phyloP scores from a whole-genome alignment of 1,284 basidiomycete genomes.

The Schizophyllum amplum region DNA sequence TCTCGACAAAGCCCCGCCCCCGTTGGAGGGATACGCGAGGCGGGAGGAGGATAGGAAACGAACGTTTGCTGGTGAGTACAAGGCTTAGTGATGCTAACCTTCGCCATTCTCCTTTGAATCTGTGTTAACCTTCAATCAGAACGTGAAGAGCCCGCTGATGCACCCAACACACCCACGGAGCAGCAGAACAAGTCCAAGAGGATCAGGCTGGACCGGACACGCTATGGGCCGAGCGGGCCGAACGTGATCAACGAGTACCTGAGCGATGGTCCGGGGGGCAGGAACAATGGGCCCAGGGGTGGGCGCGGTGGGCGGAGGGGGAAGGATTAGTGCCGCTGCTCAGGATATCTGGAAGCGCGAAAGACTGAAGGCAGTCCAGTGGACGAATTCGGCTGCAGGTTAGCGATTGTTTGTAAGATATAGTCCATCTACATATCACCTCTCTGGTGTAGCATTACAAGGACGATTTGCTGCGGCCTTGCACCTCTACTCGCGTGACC shows the following conservation, averaged over 20 bases:
- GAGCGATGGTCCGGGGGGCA: background rate
- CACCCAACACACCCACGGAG: background rate
- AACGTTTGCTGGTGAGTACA: constrained; percentile 56
- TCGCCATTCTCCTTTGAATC: background rate
- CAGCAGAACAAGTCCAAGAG: background rate
- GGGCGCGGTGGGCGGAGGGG: background rate
- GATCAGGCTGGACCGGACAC: background rate
- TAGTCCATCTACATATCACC: no score
- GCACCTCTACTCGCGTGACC: no score
- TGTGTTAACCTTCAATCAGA: background rate
- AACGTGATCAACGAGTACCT: background rate
- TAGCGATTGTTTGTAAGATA: no score
- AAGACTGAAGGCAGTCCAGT: no score
- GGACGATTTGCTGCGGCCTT: no score
- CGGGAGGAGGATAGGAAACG: constrained; percentile 56
- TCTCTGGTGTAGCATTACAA: no score
- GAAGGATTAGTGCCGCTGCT: no score
- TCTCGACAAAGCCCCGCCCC: constrained; percentile 8
- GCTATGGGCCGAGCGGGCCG: background rate
- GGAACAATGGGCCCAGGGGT: background rate
- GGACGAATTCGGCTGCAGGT: no score
- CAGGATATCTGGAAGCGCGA: no score
- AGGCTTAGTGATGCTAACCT: background rate
- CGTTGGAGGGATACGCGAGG: constrained; percentile 49
- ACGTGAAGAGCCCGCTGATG: background rate